Base-by-base conservation (phyloP, 306 rosid genomes). In the Cicer arietinum region DNA sequence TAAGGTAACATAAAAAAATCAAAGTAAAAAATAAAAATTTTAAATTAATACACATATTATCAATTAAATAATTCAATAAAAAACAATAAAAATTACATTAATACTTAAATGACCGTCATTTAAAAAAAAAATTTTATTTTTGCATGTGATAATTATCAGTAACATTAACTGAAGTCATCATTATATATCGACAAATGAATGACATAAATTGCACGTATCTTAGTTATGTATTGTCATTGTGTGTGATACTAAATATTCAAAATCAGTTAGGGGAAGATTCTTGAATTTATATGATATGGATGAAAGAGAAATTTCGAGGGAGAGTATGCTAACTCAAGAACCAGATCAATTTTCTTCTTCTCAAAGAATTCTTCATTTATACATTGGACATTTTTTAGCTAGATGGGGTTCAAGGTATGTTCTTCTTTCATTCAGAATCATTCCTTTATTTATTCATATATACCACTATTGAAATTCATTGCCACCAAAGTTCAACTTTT, bases 401-500 rank as follows among this genome's bases (percentile, higher is more conserved):
- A 60, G 66, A 60, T 60, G 66, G 66, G 66, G 66, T 60, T 60
- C 66, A 9, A 60, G 66, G 66, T 60, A 25, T 25, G 4, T 25
- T 25, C 35, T 25, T 2, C 9, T 47, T 1, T 51, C 18, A 5
- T 58, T 9, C 35, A 11, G 16, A 10, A 54, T 8, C 8, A 50
- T 50, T 17, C 8, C 18, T 53, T 18, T 54, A 54, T 18, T 54
- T 4, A 53, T 16, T 8, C 10, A 1, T n/a, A 8, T 17, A 8
- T 18, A 17, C 6, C 6, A 25, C 35, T 25, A 25, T 54, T 52
- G 7, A 3, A 52, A 7, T 52, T 52, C 25, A 52, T 14, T 52
- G 58, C 58, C 58, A 16, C 58, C 7, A 7, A 7, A 52, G 7
- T 52, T 52, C 9, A 7, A 52, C 25, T 7, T 16, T 52, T 52